phyloP scores from a whole-genome alignment of 1,284 basidiomycete species.

The Ceratobasidium sp. region DNA sequence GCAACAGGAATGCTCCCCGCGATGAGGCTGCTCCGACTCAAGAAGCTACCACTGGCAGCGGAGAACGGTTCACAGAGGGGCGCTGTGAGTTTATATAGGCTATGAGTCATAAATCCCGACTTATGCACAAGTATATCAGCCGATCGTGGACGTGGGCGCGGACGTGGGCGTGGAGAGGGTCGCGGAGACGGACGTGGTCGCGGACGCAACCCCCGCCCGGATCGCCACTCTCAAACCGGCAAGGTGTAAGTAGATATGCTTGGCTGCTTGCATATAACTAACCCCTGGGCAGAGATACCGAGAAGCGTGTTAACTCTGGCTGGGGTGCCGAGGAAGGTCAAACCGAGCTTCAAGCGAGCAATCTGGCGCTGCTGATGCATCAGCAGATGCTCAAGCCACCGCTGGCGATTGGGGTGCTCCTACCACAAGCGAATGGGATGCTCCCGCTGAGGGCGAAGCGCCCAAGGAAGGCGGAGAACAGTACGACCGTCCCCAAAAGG shows the following conservation, averaged over 20 bases:
- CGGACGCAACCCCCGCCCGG: slow-evolving; percentile 60
- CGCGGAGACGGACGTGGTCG: slow-evolving; percentile 53
- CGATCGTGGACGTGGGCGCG: slow-evolving; percentile 48
- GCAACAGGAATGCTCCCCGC: slow-evolving; percentile 26
- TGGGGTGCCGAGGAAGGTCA: slow-evolving; percentile 90
- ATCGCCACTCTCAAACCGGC: slow-evolving; percentile 84
- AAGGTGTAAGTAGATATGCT: slow-evolving; percentile 48
- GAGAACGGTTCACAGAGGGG: slow-evolving; percentile 45
- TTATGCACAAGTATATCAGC: slow-evolving; percentile 8
- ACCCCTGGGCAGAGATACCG: slow-evolving; percentile 68
- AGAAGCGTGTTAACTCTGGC: slow-evolving; percentile 89
- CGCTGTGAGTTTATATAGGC: slow-evolving; percentile 55
- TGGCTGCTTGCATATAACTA: not conserved
- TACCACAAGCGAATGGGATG: slow-evolving; percentile 23
- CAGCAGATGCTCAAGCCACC: slow-evolving; percentile 40
- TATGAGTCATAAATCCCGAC: slow-evolving; percentile 5
- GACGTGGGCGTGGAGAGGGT: slow-evolving; percentile 51
- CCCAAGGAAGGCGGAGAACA: slow-evolving; percentile 46
- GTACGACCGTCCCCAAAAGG: slow-evolving; percentile 57
- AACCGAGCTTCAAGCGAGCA: slow-evolving; percentile 80
- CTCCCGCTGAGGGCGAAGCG: slow-evolving; percentile 44
- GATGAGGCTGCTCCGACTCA: slow-evolving; percentile 17
- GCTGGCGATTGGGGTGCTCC: slow-evolving; percentile 52
- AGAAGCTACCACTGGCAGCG: slow-evolving; percentile 25
- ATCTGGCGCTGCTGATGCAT: slow-evolving; percentile 60